Evolutionary conservation across 2,329 filamentous ascomycete species (phyloP), one percentile per base, ranked within the genome.

Genomic region (Trichoderma sp.): DNA sequence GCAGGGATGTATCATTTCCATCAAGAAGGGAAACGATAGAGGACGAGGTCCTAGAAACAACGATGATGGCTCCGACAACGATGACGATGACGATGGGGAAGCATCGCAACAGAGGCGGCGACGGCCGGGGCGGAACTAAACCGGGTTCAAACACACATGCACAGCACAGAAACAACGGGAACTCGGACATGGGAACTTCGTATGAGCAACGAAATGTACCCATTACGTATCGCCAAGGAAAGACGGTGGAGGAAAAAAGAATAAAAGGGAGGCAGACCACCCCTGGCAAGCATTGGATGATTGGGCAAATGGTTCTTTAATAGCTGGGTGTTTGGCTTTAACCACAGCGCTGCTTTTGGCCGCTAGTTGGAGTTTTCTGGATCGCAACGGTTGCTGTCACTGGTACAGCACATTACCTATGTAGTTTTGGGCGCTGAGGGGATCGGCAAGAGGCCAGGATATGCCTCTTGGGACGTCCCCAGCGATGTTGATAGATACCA

Each of bases 1-100:
- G 73, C 92, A 94, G 78, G 92, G 92, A 4, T 92, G 92, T 74
- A 88, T 93, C 59, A 93, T 95, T 70, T 92, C 92, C 39, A 92
- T 94, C 70, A 94, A 94, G 80, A 95, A 94, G 76, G 92, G 92
- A 15, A 93, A 73, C n/a, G 68, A 69, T 0, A 69, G 68, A 48
- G 50, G 48, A 1, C 71, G 70, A 39, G 68, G 68, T 39, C 42
- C 63, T 9, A 69, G 67, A 27, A 63, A 29, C 13, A 67, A 64
- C 29, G 70, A 67, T n/a, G 71, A 70, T 13, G 17, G 68, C 15
- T 71, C 72, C 13, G 68, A 67, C 10, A 42, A 57, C 12, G 72
- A 73, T 8, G 70, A 72, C 5, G 71, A 72, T 4, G 67, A 69
- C 0, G 68, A 60, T 6, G 70, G 68, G 7, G 70, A 68, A 48